Base-by-base conservation (phyloP, 2,329 filamentous ascomycete species). In the Onygenales sp. region DNA sequence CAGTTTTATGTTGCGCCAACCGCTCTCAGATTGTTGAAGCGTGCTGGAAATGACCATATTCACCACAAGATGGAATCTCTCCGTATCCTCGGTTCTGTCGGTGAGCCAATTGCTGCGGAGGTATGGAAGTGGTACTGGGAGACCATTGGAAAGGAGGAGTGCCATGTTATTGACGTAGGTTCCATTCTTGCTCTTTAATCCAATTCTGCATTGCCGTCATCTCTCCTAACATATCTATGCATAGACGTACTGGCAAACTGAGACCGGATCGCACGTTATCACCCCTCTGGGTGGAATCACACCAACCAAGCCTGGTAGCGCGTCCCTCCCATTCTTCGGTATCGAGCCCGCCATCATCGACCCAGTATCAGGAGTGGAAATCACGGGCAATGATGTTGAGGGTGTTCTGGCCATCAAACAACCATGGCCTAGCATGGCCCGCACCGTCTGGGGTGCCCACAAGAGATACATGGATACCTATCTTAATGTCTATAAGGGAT, bases 71-170 rank as follows among this genome's bases (percentile, higher is more conserved):
- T 98, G 88, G 86, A 88, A 74, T 82, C 88, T 63, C 80, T 98
- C 57, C 83, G 93, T 67, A 86, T 97, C 5, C 78, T 98, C 17
- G 93, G 92, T 55, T 95, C 92, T 14, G 93, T 98, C 54, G 93
- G 93, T 61, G 93, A 98, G 76, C 93, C 93, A 40, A 98, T 98
- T 64, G 92, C 93, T 14, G 88, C 92, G 21, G 93, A 98, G 72
- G 87, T 98, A 55, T 98, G 93, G 93, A 97, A 97, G 76, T 98
- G 93, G 93, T 98, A 97, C 75, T 92, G 90, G 69, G 90, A 97
- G 72, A 81, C 87, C 61, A 90, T 98, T 51, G 93, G 93, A 66
- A 94, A 90, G 79, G 86, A 92, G 72, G 85, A 95, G 71, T 86
- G 88, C 48, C 93, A 98, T 67, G 79, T 98, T 70, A 85, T 96